phyloP scores from a whole-genome alignment of 768 basidiomycete genomes.

The Lactarius quietus region DNA sequence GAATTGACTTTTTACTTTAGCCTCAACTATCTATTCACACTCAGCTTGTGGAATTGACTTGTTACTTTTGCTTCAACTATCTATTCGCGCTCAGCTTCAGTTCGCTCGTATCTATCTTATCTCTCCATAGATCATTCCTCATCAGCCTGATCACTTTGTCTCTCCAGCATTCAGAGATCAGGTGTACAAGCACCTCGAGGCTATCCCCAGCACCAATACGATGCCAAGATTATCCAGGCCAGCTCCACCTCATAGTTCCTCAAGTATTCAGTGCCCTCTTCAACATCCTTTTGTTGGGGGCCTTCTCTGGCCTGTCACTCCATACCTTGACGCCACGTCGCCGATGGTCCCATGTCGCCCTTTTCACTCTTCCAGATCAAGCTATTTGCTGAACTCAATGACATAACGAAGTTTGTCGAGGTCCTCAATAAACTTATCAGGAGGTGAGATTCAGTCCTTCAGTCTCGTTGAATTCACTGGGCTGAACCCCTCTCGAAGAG shows the following conservation, averaged over 20 bases:
- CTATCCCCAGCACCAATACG: constrained; percentile 79
- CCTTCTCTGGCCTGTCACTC: constrained; percentile 94
- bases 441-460: constrained; percentile 49
- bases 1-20: no score
- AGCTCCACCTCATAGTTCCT: constrained; percentile 91
- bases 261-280: constrained; percentile 96
- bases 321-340: constrained; percentile 86
- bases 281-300: constrained; percentile 94
- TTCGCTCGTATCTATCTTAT: constrained; percentile 19
- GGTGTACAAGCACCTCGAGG: constrained; percentile 87
- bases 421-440: constrained; percentile 95
- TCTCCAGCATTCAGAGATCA: constrained; percentile 84
- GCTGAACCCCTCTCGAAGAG: constrained; percentile 69
- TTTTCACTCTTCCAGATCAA: constrained; percentile 85
- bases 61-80: constrained; percentile 12
- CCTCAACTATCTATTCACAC: no score
- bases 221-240: constrained; percentile 85
- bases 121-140: background rate
- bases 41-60: no score
- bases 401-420: constrained; percentile 91
- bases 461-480: background rate
- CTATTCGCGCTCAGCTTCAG: constrained; percentile 13
- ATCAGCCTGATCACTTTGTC: constrained; percentile 11
- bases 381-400: constrained; percentile 72
- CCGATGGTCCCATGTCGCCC: constrained; percentile 78